Evolutionary conservation across 768 basidiomycete genomes (phyloP), one percentile per base, ranked within the genome.

Genomic region (Heimioporus sp.): DNA sequence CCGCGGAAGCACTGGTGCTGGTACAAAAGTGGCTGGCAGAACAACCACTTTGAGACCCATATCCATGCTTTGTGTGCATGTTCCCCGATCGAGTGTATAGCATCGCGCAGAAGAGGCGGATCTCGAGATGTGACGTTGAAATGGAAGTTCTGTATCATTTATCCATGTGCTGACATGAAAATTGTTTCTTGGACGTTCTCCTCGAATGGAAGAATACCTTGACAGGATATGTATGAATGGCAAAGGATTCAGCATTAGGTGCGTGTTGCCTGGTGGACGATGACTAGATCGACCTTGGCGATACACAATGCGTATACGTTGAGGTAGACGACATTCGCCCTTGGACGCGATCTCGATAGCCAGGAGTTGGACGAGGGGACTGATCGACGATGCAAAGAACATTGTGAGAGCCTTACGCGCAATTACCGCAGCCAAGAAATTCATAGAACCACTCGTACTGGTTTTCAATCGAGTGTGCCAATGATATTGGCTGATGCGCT

Each of bases 1-100:
- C 82, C 1, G 68, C 70, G 45, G 76, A 80, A 56, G 72, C 77
- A 12, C 64, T 82, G 32, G 73, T 68, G 37, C 66, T 83, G 35
- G 69, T 79, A 10, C 74, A 75, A 31, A 68, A 70, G 34, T 82
- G 79, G 80, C 46, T 79, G 41, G 62, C 70, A 1, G 38, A 46
- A 62, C 6, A 21, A 30, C 31, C 51, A 4, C 56, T 55, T 32
- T 62, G 30, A 62, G 32, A 39, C n/a, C 3, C 38, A 20, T 42
- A 20, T 10, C 9, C 19, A 31, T 35, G 5, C 43, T 10, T 4
- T 2, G 24, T 30, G 28, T 16, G 20, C 8, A 24, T 36, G 30
- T 19, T 38, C 15, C 32, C 15, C 42, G 16, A 43, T 34, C n/a
- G 21, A 38, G 37, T 21, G 13, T 20, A 28, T 28, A 28, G 24